phyloP scores from a whole-genome alignment of 768 basidiomycete genomes.

The Suillus tomentosus region DNA sequence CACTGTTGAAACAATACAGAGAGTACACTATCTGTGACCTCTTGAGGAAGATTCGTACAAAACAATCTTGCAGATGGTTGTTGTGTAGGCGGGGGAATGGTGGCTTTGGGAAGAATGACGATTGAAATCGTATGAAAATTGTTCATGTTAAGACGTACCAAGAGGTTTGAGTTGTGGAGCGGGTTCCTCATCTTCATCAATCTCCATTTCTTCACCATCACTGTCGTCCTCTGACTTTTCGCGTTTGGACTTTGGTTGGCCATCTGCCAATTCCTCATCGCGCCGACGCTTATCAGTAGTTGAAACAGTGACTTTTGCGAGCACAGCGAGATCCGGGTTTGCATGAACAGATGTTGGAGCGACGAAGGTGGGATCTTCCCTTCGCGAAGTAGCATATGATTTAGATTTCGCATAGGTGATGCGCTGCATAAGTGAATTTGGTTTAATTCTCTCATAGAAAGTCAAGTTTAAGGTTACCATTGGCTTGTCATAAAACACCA shows the following conservation, averaged over 20 bases:
- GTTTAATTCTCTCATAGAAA: not conserved
- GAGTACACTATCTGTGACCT: slow-evolving; percentile 86
- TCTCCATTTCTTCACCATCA: slow-evolving; percentile 92
- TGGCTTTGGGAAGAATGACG: slow-evolving; percentile 28
- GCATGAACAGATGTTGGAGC: slow-evolving; percentile 68
- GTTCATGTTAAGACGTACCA: slow-evolving; percentile 42
- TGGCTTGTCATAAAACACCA: slow-evolving; percentile 90
- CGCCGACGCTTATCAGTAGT: slow-evolving; percentile 63
- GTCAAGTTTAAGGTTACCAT: slow-evolving; percentile 57
- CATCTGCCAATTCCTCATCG: slow-evolving; percentile 59
- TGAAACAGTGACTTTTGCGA: slow-evolving; percentile 36
- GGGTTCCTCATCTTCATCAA: slow-evolving; percentile 83
- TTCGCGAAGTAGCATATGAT: slow-evolving; percentile 79
- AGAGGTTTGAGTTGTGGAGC: slow-evolving; percentile 41
- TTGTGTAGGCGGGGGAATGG: slow-evolving; percentile 51
- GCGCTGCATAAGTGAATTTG: slow-evolving; percentile 49
- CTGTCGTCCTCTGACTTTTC: slow-evolving; percentile 63
- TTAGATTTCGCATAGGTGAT: slow-evolving; percentile 90
- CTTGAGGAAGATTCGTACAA: slow-evolving; percentile 87
- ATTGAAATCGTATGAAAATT: slow-evolving; percentile 30
- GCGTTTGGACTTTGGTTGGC: slow-evolving; percentile 63
- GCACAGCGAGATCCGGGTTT: slow-evolving; percentile 46
- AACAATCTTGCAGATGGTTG: slow-evolving; percentile 63
- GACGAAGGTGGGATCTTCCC: slow-evolving; percentile 81
- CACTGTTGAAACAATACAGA: slow-evolving; percentile 91